Evolutionary conservation across 1,139 yeast species (phyloP), one percentile per base, ranked within the genome.

Genomic region (Kodamaea derodonti): DNA sequence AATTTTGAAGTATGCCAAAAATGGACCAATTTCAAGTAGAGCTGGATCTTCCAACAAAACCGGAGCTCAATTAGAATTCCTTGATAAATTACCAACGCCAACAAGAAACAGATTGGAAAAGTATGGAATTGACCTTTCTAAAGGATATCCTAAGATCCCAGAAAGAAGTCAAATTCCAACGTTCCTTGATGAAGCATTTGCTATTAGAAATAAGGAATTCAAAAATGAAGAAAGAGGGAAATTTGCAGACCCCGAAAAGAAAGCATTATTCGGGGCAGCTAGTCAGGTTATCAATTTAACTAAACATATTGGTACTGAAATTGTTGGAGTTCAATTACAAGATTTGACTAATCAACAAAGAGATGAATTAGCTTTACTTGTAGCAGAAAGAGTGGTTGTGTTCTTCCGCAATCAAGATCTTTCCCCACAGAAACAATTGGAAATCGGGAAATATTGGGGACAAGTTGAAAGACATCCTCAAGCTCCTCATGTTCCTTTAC

Each of bases 211-310:
- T 35, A 51, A 60, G 35, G 72, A 58, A 72, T 36, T 49, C 67
- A 65, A 62, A 17, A 73, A 65, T 43, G 52, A 64, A 34, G 78
- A 72, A 40, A 54, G 78, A 42, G 78, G 72, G 29, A 56, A 54
- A 36, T 60, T 61, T 42, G 79, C 78, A 22, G 78, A 73, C 44
- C 75, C 74, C 4, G 77, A 71, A 40, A 73, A 73, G 60, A 72
- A 68, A 49, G 72, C 75, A 5, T 51, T 74, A 30, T 60, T 74
- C 30, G 66, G 70, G n/a, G 77, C 77, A 35, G 79, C 76, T 15
- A 63, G 54, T 36, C 71, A 72, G 46, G 76, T 74, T 14, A 62
- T 45, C 27, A 43, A 74, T 39, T 56, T 72, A 43, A 70, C 78
- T 30, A 69, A 65, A 39, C 65, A 69, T 39, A 56, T 73, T 40